Evolutionary conservation across 2,329 filamentous ascomycete species (phyloP).

Genomic region (Pseudogymnoascus sp.): DNA sequence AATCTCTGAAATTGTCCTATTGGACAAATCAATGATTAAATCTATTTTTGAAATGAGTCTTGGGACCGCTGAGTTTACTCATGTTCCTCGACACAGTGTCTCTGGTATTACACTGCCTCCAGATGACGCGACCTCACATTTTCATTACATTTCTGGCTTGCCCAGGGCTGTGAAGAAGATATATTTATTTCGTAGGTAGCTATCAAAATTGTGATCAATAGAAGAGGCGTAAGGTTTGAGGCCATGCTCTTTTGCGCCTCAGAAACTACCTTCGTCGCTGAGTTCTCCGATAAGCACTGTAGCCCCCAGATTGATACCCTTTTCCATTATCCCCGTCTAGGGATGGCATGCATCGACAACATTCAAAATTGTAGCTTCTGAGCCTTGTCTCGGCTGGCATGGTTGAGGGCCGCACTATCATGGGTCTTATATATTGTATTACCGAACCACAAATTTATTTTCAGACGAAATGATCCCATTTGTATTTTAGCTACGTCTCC

Average conservation of each 20-base stretch:
- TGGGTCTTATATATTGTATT: not conserved
- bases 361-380: slow-evolving; percentile 14
- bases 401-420: not conserved
- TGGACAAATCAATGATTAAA: slow-evolving; percentile 68
- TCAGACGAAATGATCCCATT: not conserved
- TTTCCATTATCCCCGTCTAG: not conserved
- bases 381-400: slow-evolving; percentile 2
- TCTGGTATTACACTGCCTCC: slow-evolving; percentile 67
- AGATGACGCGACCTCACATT: slow-evolving; percentile 54
- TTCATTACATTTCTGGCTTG: slow-evolving; percentile 52
- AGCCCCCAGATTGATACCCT: not conserved
- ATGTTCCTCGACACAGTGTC: slow-evolving; percentile 60
- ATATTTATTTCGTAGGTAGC: not conserved
- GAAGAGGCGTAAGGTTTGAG: not conserved
- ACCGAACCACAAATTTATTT: not conserved
- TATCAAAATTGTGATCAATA: too few relatives aligned
- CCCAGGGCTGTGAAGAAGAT: slow-evolving; percentile 49
- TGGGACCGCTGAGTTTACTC: slow-evolving; percentile 63
- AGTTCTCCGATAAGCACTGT: not conserved
- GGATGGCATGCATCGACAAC: slow-evolving; percentile 14
- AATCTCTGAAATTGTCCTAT: slow-evolving; percentile 79
- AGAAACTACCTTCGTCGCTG: not conserved
- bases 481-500: not conserved
- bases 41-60: slow-evolving; percentile 60
- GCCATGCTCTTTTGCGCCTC: not conserved